These are phyloP conservation scores for Hirsutella minnesotensis DNA, from an alignment of 2,329 filamentous ascomycete genomes.

Conservation along the genomic window DNA sequence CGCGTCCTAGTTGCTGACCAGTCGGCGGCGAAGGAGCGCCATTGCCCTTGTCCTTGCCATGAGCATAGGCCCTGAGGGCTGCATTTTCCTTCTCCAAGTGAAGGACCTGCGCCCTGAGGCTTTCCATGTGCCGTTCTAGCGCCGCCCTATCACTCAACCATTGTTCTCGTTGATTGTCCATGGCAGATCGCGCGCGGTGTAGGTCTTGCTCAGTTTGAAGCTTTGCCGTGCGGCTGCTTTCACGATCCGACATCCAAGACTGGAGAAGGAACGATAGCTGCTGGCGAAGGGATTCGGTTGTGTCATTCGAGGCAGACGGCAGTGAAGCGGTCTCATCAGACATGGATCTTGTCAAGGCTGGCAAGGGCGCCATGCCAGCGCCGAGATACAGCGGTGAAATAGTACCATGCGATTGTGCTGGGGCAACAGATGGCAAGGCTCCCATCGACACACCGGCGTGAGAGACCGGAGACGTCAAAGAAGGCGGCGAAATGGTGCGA, in stretches of 20 bases:
- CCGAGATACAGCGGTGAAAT: background rate
- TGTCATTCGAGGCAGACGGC: background rate
- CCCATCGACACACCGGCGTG: background rate
- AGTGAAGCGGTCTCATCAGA: background rate
- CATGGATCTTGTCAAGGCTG: background rate
- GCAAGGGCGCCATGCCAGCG: background rate
- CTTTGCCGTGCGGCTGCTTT: background rate
- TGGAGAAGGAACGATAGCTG: constrained; percentile 3
- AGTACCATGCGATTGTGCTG: background rate
- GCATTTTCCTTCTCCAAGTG: constrained; percentile 1
- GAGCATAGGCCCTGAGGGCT: background rate
- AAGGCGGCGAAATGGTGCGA: background rate
- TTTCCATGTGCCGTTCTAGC: constrained; percentile 1
- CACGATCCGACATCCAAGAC: constrained; percentile 4
- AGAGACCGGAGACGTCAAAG: background rate
- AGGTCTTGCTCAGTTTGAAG: background rate
- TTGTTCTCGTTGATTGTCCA: background rate
- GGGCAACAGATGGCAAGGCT: background rate
- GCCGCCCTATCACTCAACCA: constrained; percentile 1
- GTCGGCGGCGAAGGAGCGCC: background rate
- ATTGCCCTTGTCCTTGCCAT: no score
- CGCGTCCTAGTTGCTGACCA: background rate
- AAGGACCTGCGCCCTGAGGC: background rate
- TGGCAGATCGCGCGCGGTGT: background rate
- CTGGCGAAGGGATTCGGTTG: background rate